phyloP scores from a whole-genome alignment of 176 grass and related monocot species.

The Chrysopogon serrulatus region DNA sequence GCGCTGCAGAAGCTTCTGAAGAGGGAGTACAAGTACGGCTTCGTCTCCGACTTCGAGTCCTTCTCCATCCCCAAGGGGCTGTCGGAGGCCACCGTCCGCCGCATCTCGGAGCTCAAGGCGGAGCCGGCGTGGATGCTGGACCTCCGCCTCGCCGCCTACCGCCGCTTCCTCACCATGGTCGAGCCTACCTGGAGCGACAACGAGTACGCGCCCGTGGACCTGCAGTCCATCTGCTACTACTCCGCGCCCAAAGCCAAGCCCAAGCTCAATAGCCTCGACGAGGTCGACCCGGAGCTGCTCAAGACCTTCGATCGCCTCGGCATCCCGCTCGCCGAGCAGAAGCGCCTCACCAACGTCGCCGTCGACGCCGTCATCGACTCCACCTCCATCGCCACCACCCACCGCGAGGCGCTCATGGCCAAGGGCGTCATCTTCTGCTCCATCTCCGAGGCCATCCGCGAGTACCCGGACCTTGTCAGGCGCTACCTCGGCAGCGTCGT shows the following conservation, averaged over 20 bases:
- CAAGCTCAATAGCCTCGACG: conserved; percentile 86
- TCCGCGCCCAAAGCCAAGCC: conserved; percentile 90
- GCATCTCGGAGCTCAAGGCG: conserved; percentile 84
- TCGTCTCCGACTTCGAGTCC: conserved; percentile 89
- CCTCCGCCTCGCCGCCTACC: conserved; percentile 74
- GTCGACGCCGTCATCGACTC: conserved; percentile 97
- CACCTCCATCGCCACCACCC: conserved; percentile 87
- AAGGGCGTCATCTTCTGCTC: conserved; percentile 98
- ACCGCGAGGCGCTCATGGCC: conserved; percentile 61
- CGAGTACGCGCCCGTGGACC: conserved; percentile 60
- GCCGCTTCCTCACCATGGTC: conserved; percentile 62
- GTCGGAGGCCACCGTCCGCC: conserved; percentile 68
- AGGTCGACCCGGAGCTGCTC: conserved; percentile 75
- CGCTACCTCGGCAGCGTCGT: conserved; percentile 73
- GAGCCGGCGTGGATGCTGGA: conserved; percentile 97
- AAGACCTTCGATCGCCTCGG: conserved; percentile 85
- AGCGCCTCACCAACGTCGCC: conserved; percentile 89
- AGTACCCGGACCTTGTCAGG: conserved; percentile 80
- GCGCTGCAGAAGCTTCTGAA: conserved; percentile 78
- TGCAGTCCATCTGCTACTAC: conserved; percentile 93
- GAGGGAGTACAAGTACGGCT: conserved; percentile 89
- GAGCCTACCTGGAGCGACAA: conserved; percentile 96
- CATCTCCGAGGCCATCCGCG: conserved; percentile 89
- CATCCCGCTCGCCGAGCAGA: conserved; percentile 90
- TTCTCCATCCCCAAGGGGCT: conserved; percentile 93